phyloP scores from a whole-genome alignment of 2,329 filamentous ascomycete species.

The Leptosphaerulina australis region DNA sequence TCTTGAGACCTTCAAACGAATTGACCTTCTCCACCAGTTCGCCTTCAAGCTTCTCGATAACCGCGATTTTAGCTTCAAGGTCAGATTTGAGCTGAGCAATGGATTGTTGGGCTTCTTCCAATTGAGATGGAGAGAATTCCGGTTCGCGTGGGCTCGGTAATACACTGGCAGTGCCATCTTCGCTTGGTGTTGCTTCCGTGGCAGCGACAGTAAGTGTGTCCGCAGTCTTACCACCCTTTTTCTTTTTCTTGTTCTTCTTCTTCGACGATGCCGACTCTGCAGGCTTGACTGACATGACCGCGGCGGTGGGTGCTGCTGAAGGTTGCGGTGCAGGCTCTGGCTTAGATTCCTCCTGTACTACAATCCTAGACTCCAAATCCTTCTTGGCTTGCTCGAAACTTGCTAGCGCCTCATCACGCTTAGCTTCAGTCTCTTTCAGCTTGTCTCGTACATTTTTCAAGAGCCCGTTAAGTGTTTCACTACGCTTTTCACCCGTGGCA shows the following conservation, averaged over 20 bases:
- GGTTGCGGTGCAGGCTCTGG: conserved; percentile 21
- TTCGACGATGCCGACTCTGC: conserved; percentile 58
- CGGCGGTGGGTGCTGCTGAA: conserved; percentile 23
- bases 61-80: conserved; percentile 43
- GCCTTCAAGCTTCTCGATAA: conserved; percentile 41
- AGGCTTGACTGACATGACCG: conserved; percentile 21
- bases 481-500: conserved; percentile 57
- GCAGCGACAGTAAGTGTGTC: conserved; percentile 29
- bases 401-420: conserved; percentile 53
- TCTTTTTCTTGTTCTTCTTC: conserved; percentile 83
- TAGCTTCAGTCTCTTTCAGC: conserved; percentile 59
- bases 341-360: conserved; percentile 16
- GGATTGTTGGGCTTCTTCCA: conserved; percentile 39
- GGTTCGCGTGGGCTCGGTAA: conserved; percentile 43
- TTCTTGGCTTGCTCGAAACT: conserved; percentile 48
- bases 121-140: conserved; percentile 52
- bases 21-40: conserved; percentile 63
- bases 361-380: conserved; percentile 29
- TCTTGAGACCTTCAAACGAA: conserved; percentile 73
- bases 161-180: conserved; percentile 46
- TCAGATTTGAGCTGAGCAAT: conserved; percentile 42
- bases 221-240: conserved; percentile 66
- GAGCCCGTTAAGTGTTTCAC: conserved; percentile 61
- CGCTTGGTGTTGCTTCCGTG: conserved; percentile 46
- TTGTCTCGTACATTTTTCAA: conserved; percentile 61